phyloP scores from a whole-genome alignment of 2,329 filamentous ascomycete species.

The Calonectria leucothoes region DNA sequence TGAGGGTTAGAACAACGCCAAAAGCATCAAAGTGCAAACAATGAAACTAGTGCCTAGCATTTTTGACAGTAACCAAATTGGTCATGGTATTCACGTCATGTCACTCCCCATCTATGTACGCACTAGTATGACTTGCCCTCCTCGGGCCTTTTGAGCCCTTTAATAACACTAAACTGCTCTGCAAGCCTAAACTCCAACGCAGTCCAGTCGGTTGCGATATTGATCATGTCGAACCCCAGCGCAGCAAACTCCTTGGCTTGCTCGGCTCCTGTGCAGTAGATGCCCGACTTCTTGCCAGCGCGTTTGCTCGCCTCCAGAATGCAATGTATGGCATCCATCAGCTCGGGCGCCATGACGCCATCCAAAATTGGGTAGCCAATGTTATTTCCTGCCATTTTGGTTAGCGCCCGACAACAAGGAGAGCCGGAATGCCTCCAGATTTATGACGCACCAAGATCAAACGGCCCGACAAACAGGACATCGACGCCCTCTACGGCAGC shows the following conservation, averaged over 20 bases:
- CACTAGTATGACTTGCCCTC: not conserved
- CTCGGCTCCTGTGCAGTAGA: conserved; percentile 64
- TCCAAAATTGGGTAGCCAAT: conserved; percentile 70
- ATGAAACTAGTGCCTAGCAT: too few species aligned
- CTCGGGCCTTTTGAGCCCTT: not conserved
- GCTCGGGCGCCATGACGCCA: conserved; percentile 65
- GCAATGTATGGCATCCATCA: conserved; percentile 67
- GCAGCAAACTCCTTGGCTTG: conserved; percentile 65
- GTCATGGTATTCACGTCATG: not conserved
- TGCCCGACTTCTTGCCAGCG: conserved; percentile 73
- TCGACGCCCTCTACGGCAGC: conserved; percentile 68
- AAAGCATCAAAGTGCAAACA: too few species aligned
- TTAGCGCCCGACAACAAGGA: not conserved
- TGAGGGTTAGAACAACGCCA: too few species aligned
- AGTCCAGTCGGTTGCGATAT: not conserved
- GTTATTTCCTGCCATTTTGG: conserved; percentile 59
- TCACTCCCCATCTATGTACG: not conserved
- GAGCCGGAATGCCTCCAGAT: not conserved
- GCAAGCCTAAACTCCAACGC: not conserved
- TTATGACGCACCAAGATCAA: conserved; percentile 66
- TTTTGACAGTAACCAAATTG: too few species aligned
- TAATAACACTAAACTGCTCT: not conserved
- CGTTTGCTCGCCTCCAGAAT: conserved; percentile 66
- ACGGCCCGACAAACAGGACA: conserved; percentile 72
- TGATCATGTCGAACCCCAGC: not conserved